Base-by-base conservation (phyloP, 345 rosid species). In the Punica granatum region DNA sequence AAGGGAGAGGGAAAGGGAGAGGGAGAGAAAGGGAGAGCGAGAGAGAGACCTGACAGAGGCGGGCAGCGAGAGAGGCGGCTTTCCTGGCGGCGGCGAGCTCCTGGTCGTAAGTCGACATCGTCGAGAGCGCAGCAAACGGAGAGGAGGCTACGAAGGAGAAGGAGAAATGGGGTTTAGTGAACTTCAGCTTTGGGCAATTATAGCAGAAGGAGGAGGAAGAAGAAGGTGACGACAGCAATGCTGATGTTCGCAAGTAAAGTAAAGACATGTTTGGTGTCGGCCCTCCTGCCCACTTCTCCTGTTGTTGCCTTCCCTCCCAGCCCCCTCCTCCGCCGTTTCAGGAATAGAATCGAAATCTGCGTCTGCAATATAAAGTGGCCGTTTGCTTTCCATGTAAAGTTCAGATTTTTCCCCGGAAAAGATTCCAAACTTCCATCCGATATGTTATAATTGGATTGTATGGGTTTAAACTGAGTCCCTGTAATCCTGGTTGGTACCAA, bases 11-110 rank as follows among this genome's bases (percentile, higher is more conserved):
- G 33, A 34, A 9, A 0, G 39, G 9, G 34, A 63, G 67, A 80
- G n/a, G n/a, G 41, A 7, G 33, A n/a, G 25, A 41, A 46, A 34
- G 37, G 32, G 28, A 18, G 68, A 39, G 49, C 33, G 33, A 34
- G 8, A 0, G 39, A 13, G 34, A 63, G 67, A 80, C 97, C 96
- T 81, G 95, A 81, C 98, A 94, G 69, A 94, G 98, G 66, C 86
- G 83, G 78, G 99, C 87, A 35, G 99, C 96, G 43, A 94, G 84
- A 39, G 88, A 84, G 68, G 86, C 93, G 36, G 96, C 99, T 72
- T 84, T 89, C 90, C 85, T 91, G 75, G 99, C 99, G 34, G 93
- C 96, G 30, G 75, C 86, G 71, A 94, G 89, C 78, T 88, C 95
- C 78, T 85, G 86, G 37, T 81, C 88, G 76, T 94, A 94, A 70